Evolutionary conservation across 805 yeast species (phyloP).

Genomic region (Kluyveromyces dobzhanskii): DNA sequence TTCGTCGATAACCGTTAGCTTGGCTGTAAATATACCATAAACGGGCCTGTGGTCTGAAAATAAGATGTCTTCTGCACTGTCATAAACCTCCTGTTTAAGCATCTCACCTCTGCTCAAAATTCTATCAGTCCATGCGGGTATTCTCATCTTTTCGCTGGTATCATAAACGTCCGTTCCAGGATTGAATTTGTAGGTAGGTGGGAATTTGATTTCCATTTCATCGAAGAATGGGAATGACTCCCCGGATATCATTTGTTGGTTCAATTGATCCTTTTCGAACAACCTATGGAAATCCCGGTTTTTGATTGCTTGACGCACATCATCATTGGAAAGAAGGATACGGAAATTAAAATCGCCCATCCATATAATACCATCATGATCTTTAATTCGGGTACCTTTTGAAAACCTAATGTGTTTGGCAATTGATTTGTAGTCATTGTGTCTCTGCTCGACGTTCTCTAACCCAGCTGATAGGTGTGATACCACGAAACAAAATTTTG

Average conservation of each 20-base stretch:
- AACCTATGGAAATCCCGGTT: constrained; percentile 41
- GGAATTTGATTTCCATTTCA: constrained; percentile 71
- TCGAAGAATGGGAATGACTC: constrained; percentile 74
- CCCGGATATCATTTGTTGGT: constrained; percentile 63
- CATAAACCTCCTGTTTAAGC: constrained; percentile 52
- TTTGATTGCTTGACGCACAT: constrained; percentile 51
- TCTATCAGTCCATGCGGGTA: constrained; percentile 98
- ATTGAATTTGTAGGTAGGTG: constrained; percentile 93
- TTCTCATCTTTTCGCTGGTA: constrained; percentile 82
- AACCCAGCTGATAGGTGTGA: constrained; percentile 94
- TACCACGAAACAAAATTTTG: constrained; percentile 69
- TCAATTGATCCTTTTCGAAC: constrained; percentile 69
- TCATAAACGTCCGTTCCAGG: constrained; percentile 78
- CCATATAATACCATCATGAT: constrained; percentile 82
- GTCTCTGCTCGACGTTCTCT: constrained; percentile 72
- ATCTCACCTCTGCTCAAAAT: constrained; percentile 58
- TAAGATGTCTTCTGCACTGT: constrained; percentile 44
- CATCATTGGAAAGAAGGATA: constrained; percentile 60
- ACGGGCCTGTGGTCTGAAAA: constrained; percentile 94
- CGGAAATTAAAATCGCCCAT: constrained; percentile 92
- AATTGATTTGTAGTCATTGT: constrained; percentile 76
- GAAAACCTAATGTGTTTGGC: constrained; percentile 59
- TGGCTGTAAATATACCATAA: constrained; percentile 57
- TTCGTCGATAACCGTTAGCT: constrained; percentile 60
- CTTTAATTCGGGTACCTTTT: constrained; percentile 48